Conservation (phyloP, 2,329 filamentous ascomycete species). For the Fusarium stilboides region DNA sequence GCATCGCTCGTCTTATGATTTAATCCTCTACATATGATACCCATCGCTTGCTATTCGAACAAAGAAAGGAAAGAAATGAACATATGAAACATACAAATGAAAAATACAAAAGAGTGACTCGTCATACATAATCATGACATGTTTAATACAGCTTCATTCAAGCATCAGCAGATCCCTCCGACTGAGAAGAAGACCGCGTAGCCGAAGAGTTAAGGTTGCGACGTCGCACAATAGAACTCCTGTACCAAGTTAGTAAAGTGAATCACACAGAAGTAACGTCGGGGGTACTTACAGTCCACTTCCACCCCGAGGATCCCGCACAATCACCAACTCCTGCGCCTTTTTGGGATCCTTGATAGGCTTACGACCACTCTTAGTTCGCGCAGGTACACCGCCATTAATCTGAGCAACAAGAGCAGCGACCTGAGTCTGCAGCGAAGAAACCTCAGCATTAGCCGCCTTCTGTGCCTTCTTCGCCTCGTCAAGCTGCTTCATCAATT, state of each 20-base stretch:
- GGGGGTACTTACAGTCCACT: conserved; percentile 45
- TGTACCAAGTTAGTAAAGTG: background rate
- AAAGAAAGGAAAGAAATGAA: conserved; percentile 21
- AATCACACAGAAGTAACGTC: fast-evolving
- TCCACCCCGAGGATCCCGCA: conserved; percentile 44
- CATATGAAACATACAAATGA: conserved; percentile 20
- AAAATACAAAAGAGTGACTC: conserved; percentile 29
- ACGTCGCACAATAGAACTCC: conserved; percentile 41
- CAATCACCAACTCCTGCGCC: conserved; percentile 48
- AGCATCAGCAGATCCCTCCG: conserved; percentile 40
- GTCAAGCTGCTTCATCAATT: conserved; percentile 45
- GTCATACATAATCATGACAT: conserved; percentile 20
- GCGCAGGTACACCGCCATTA: conserved; percentile 4
- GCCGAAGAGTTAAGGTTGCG: conserved; percentile 37
- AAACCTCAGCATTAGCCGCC: conserved; percentile 39
- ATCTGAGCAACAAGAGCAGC: conserved; percentile 45
- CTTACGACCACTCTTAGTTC: conserved; percentile 41
- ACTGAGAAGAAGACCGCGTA: conserved; percentile 41
- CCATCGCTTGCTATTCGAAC: conserved; percentile 23
- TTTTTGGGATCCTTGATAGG: conserved; percentile 46
- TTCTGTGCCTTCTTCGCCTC: conserved; percentile 46
- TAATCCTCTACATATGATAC: conserved; percentile 27
- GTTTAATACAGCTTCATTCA: conserved; percentile 25
- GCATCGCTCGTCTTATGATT: conserved; percentile 37
- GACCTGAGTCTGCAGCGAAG: conserved; percentile 40